phyloP scores from a whole-genome alignment of 768 basidiomycete species.

The Pleurotus platypus region DNA sequence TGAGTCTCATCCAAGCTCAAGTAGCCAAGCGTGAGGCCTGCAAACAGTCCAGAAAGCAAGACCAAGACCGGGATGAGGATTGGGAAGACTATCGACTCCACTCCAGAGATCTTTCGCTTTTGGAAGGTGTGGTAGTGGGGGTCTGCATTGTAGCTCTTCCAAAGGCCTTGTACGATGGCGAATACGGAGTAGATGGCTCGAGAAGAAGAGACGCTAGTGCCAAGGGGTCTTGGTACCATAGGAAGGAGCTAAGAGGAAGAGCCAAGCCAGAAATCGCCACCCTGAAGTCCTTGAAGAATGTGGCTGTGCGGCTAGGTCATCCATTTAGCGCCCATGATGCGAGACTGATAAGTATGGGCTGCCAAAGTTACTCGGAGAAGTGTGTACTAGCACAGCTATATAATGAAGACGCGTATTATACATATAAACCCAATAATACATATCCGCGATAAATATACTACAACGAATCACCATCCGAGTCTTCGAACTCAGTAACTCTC shows the following conservation, averaged over 20 bases:
- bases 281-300: background rate
- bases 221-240: slow-evolving; percentile 8
- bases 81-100: slow-evolving; percentile 35
- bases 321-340: background rate
- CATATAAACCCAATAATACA: background rate
- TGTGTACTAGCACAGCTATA: too few species aligned
- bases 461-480: too few species aligned
- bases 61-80: slow-evolving; percentile 83
- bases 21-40: slow-evolving; percentile 88
- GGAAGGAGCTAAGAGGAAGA: too few species aligned
- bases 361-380: too few species aligned
- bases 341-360: too few species aligned
- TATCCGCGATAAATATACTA: background rate
- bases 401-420: too few species aligned
- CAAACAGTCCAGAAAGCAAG: slow-evolving; percentile 80
- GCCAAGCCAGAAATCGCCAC: too few species aligned
- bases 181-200: slow-evolving; percentile 1
- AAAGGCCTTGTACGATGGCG: slow-evolving; percentile 2
- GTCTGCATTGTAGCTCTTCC: background rate
- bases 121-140: background rate
- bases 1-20: slow-evolving; percentile 94
- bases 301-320: background rate
- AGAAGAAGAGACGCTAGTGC: background rate
- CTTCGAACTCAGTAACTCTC: slow-evolving; percentile 7
- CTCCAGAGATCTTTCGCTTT: slow-evolving; percentile 8